These are phyloP conservation scores for Poa annua DNA, from an alignment of 176 grass and related monocot species.

Conservation along the genomic window DNA sequence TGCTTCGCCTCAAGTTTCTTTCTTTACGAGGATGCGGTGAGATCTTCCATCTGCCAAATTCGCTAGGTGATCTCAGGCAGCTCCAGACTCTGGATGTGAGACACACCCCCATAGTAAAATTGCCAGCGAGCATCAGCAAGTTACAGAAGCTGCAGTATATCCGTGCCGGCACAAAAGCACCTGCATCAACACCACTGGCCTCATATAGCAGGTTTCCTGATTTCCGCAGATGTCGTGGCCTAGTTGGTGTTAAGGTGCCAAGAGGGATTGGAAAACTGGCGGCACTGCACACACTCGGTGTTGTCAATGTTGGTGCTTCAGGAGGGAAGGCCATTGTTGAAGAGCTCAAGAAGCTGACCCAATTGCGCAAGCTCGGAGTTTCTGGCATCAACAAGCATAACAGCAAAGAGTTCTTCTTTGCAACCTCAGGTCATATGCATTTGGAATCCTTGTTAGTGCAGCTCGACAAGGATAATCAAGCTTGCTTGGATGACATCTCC, in stretches of 20 bases:
- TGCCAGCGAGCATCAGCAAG: neutral
- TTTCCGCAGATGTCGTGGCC: neutral
- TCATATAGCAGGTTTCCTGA: neutral
- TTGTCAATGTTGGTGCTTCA: neutral
- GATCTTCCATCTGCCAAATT: neutral
- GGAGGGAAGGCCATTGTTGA: neutral
- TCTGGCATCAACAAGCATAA: slow-evolving; percentile 4
- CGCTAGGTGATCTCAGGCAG: neutral
- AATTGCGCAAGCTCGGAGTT: slow-evolving; percentile 27
- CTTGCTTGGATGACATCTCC: neutral
- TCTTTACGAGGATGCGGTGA: neutral
- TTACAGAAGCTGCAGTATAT: slow-evolving; percentile 24
- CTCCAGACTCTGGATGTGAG: slow-evolving; percentile 37
- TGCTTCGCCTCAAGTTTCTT: slow-evolving; percentile 43
- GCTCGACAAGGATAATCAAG: neutral
- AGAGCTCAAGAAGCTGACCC: slow-evolving; percentile 33
- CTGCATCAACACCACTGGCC: neutral
- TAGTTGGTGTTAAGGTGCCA: neutral
- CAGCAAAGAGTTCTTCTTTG: neutral
- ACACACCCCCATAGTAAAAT: neutral
- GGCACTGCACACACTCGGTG: neutral
- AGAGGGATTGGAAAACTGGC: slow-evolving; percentile 23
- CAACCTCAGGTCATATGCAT: neutral
- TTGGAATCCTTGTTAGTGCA: neutral
- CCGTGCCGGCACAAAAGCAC: neutral